Conservation (phyloP, 2,329 filamentous ascomycete species). For the Fusarium sp. region DNA sequence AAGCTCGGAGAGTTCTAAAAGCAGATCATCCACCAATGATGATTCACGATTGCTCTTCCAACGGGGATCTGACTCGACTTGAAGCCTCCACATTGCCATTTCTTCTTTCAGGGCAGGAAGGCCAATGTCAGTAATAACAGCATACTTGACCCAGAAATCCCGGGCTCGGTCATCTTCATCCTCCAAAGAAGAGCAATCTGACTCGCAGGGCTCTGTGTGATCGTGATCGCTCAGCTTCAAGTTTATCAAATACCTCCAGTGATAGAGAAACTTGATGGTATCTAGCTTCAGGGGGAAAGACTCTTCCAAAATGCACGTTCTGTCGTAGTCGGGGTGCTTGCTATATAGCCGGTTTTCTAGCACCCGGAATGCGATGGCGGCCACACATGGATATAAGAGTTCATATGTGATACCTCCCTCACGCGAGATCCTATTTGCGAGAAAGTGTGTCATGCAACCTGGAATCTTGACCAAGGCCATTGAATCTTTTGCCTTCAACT, state of each 20-base stretch:
- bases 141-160: slow-evolving; percentile 3
- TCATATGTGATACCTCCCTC: neutral
- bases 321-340: slow-evolving; percentile 8
- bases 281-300: slow-evolving; percentile 1
- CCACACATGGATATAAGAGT: slow-evolving; percentile 10
- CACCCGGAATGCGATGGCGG: slow-evolving; percentile 1
- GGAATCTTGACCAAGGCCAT: slow-evolving; percentile 6
- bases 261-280: slow-evolving; percentile 11
- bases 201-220: neutral
- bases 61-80: slow-evolving; percentile 4
- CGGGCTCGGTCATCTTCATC: neutral
- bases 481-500: neutral
- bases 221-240: neutral
- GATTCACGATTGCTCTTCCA: slow-evolving; percentile 11
- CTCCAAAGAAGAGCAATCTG: neutral
- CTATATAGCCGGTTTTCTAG: neutral
- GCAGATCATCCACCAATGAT: neutral
- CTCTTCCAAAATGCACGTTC: slow-evolving; percentile 1
- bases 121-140: neutral
- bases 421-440: slow-evolving; percentile 7
- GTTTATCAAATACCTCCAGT: slow-evolving; percentile 12
- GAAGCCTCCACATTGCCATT: slow-evolving; percentile 1
- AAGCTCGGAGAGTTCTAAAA: slow-evolving; percentile 6
- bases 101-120: neutral
- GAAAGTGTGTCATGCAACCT: slow-evolving; percentile 8